Evolutionary conservation across 495 filamentous ascomycete genomes (phyloP), one percentile per base, ranked within the genome.

Genomic region (Podospora sp.): DNA sequence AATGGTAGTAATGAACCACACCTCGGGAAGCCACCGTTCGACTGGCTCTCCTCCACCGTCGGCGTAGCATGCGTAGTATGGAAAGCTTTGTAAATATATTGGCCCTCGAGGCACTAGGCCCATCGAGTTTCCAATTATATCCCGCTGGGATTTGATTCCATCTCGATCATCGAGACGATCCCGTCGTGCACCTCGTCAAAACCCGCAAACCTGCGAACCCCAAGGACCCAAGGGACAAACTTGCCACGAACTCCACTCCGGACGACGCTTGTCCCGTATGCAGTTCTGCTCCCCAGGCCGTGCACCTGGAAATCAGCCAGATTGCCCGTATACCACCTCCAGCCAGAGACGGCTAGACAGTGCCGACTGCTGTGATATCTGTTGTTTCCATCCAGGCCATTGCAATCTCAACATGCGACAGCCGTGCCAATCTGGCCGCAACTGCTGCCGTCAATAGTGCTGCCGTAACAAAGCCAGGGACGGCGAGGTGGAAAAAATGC

Each of bases 41-140:
- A 65, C 22, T 56, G 52, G 52, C 26, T 55, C 61, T 57, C 62
- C 50, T 27, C 50, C 20, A 35, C 53, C 63, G 63, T 21, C 12
- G 40, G 16, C 40, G 40, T 46, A 46, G 40, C 40, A 46, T 46
- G 51, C 27, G 63, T 35, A 58, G 63, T 36, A 58, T 56, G 63
- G 25, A 25, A 21, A 58, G 22, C 53, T 27, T 65, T 58, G 63
- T 56, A 65, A 65, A 65, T 65, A 65, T 36, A 65, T 58, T 65
- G 63, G 26, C 36, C 40, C 35, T 22, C 14, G 33, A 49, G 36
- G 29, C 29, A 26, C 40, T 29, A 46, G 58, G 35, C 29, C 35
- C 56, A 24, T 26, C 56, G 56, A 22, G 61, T 63, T 64, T 56
- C 63, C 63, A 65, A 57, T 57, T 65, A 57, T 65, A 65, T 65